Evolutionary conservation across 768 basidiomycete species (phyloP), one percentile per base, ranked within the genome.

Genomic region (Mycena rosella): DNA sequence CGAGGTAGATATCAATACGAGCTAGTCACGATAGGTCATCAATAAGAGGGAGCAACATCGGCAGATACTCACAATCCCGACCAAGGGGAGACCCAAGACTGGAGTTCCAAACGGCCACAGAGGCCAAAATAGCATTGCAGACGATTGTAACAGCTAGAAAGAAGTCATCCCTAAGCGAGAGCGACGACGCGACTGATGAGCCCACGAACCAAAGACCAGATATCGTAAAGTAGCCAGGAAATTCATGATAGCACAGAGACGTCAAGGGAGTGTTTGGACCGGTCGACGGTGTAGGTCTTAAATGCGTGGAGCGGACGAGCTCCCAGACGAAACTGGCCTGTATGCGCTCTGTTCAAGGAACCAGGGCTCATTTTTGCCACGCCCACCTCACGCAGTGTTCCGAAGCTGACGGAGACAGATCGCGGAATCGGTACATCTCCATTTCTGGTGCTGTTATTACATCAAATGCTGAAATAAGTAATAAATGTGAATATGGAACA

Each of bases 61-160:
- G n/a, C n/a, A 56, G 32, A 22, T 30, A 80, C 86, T 55, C 71
- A 89, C 89, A 70, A 55, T 80, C 77, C 70, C 75, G 74, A 47
- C 71, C 73, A 38, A 75, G 62, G 44, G 77, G 64, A 61, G 80
- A 76, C 49, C 84, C 78, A 69, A 91, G 78, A 70, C 86, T 86
- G 48, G 86, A 74, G 77, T 92, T 91, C 91, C 91, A 92, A 22
- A 89, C 88, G 61, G 91, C 88, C 32, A 88, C 83, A 71, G 87
- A 89, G 67, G 88, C 86, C 62, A 88, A 82, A 71, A 91, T 81
- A 52, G 90, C 89, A 80, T 86, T 91, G 77, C 86, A 92, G 68
- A 87, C 75, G 70, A 89, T 83, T 76, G 91, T 89, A 51, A 87
- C 67, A 73, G 80, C 91, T 93, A 67, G 32, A 45, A 58, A n/a